Base-by-base conservation (phyloP, 1,284 basidiomycete genomes). In the Fomitiporia mediterranea region DNA sequence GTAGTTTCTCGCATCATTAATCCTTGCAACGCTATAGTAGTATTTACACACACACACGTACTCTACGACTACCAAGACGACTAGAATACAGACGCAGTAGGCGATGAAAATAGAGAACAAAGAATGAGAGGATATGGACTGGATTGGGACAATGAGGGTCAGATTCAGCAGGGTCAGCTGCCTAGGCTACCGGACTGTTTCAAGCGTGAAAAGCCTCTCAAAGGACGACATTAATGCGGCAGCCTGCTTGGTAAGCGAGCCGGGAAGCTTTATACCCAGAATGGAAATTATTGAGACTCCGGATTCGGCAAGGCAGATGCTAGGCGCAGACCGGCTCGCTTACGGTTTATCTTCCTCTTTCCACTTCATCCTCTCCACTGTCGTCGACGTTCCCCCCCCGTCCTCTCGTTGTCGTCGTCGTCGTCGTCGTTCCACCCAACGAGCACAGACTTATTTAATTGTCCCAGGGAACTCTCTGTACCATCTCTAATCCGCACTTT, bases 401-500 rank as follows among this genome's bases (percentile, higher is more conserved):
- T 23, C 48, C 42, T 50, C 57, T 55, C 52, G 30, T 48, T 42
- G 23, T 53, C 49, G 35, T 39, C 47, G 27, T 43, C 42, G n/a
- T 35, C 30, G 11, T 42, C 51, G 25, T 39, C 59, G 27, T 23
- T 35, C 19, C 30, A 9, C 32, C 11, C 51, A 28, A 39, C 48
- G 39, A 37, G 52, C 48, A 53, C 43, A 51, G 42, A 32, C 37
- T 21, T 21, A 28, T 27, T 21, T 34, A 9, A n/a, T n/a, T 43
- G 7, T 15, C 19, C 28, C 8, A 34, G 27, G 25, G 15, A 32
- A 23, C 15, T 19, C 39, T 23, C 49, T 19, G 51, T 61, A 30
- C 55, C 60, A 64, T 49, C 64, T 64, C 67, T n/a, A 40, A 65
- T 67, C 51, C 55, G 32, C 49, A 57, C 56, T 61, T 61, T 55